Evolutionary conservation across 2,329 filamentous ascomycete genomes (phyloP).

Genomic region (Didymella keratinophila): DNA sequence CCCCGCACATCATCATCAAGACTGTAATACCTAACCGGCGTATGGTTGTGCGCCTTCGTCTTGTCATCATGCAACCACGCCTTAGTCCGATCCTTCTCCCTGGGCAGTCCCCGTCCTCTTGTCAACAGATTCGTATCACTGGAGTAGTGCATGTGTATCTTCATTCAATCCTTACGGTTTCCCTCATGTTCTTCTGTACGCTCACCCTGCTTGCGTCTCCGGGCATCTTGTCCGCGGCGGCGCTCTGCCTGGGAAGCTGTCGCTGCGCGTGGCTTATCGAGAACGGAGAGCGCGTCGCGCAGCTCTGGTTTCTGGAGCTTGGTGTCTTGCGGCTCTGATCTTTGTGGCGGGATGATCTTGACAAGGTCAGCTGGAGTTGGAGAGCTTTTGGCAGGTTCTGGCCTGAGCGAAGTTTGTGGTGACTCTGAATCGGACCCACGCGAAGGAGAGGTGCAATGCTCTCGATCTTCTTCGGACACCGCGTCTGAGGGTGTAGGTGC

Average conservation of each 20-base stretch:
- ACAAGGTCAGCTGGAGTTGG: neutral
- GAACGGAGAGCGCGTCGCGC: neutral
- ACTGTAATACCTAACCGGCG: neutral
- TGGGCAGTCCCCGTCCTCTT: neutral
- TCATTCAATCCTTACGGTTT: neutral
- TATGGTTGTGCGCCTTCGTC: neutral
- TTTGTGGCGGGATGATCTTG: neutral
- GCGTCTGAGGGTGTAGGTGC: neutral
- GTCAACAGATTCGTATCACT: neutral
- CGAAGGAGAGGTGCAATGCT: neutral
- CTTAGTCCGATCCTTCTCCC: neutral
- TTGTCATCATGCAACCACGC: neutral
- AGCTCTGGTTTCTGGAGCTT: neutral
- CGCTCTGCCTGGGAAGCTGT: neutral
- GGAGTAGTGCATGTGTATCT: neutral
- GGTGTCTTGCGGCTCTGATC: neutral
- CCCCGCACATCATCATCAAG: neutral
- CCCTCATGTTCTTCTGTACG: neutral
- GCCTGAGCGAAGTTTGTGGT: neutral
- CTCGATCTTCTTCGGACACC: neutral
- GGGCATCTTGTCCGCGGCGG: neutral
- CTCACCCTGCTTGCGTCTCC: neutral
- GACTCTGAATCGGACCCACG: neutral
- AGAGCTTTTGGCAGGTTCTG: neutral
- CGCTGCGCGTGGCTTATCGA: neutral